Evolutionary conservation across 768 basidiomycete genomes (phyloP), one percentile per base, ranked within the genome.

Genomic region (Kwoniella dendrophila): DNA sequence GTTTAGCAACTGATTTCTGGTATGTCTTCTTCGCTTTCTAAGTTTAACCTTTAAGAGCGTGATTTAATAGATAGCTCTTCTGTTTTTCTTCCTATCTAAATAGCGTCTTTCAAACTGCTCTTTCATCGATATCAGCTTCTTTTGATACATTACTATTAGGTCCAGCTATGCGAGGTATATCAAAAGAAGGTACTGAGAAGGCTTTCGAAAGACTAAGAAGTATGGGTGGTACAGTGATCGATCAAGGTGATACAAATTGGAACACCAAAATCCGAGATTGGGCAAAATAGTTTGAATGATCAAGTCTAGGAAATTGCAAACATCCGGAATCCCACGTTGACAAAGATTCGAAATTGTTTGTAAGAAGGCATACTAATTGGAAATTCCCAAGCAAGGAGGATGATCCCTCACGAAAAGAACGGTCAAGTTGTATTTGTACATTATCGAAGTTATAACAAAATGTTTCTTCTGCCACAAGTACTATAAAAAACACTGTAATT

Each of bases 1-100:
- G 81, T 0, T 78, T 92, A 33, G 90, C 90, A 20, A 86, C 88
- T 1, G 90, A 92, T 70, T 90, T 85, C 73, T 92, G 90, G 74
- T 73, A 30, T n/a, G 70, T 70, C 57, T 14, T 50, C 41, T 27
- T 36, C 27, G 3, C 55, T 18, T 33, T 0, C 20, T 22, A 32
- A 41, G 30, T 24, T 52, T 32, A 50, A 18, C 14, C 18, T n/a
- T 8, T 18, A 36, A 43, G 38, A 6, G 12, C 16, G 4, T 22
- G 44, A 0, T 20, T 24, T 12, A 24, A 6, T 11, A 5, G 18
- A 6, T n/a, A 16, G n/a, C 12, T 18, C n/a, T 45, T n/a, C 18
- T 45, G 20, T n/a, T 12, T 34, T 3, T 40, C 14, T 8, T 55
- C 36, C 36, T 8, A 34, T n/a, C 27, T 11, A 26, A 20, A 32